Evolutionary conservation across 345 rosid species (phyloP), one percentile per base, ranked within the genome.

Genomic region (Gynandropsis gynandra): DNA sequence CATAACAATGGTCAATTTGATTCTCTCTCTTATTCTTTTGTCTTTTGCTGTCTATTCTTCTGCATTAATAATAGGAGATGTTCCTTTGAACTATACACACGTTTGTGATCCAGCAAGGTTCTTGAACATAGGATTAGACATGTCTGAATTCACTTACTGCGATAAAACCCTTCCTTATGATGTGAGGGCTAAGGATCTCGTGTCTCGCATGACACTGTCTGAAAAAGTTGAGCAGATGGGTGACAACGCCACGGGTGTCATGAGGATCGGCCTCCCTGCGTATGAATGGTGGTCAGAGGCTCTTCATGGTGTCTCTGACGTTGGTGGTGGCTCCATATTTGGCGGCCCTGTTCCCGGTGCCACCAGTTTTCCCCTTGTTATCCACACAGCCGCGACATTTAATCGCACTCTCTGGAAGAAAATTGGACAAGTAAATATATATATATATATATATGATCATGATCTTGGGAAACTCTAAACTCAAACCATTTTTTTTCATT

Each of bases 211-310:
- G 36, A 71, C 76, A 0, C 79, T 79, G 24, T 56, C 53, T 42
- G 89, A 82, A 54, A 82, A 82, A 67, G 83, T 71, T 50, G 67
- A 65, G 18, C 85, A 78, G 20, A 50, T 80, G 12, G 85, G 62
- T 8, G 68, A 75, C 72, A 27, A 15, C 4, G 80, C 93, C 39
- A 46, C 70, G 0, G 77, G 77, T 33, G 64, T 77, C 40, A 58
- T 79, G 33, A 50, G 81, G 50, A 75, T 83, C 9, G 81, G 87
- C 16, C 67, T 83, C 36, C 79, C 85, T 0, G 69, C 66, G 7
- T 83, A 80, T 43, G 59, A 78, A 58, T 83, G 93, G 93, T 83
- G 93, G 88, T 64, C 77, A 0, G 93, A 80, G 73, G 93, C 93
- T 1, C 80, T 83, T 5, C 88, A 83, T 1, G 93, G 93, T 0